Base-by-base conservation (phyloP, 2,329 filamentous ascomycete genomes). In the Daldinia sp. region DNA sequence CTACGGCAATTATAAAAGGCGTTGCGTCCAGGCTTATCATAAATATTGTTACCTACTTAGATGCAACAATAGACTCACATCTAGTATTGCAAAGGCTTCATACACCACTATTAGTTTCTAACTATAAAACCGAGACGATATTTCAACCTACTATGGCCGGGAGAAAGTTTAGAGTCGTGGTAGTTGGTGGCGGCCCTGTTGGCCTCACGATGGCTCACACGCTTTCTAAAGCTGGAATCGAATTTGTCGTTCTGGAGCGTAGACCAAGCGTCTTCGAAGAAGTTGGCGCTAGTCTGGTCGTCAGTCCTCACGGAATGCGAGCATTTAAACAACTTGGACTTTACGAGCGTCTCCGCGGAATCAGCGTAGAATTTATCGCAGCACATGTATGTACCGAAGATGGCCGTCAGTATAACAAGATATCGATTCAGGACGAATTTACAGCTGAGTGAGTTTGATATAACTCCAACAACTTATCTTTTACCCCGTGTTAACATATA, bases 191-290 rank as follows among this genome's bases (percentile, higher is more conserved):
- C 34, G 75, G 75, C 6, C 72, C 72, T 2, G 71, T 71, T 7
- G 75, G 75, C 2, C 63, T 76, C 5, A 68, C 68, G 3, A 59
- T 72, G 4, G 75, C 74, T n/a, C 71, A 75, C 55, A 61, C 69
- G 2, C 68, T 76, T 27, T 70, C 70, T 13, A 68, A 70, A 57
- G 73, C 72, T 6, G 68, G 66, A 11, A 75, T 81, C 32, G 75
- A 80, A 54, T 81, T 77, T 9, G 66, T 78, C 37, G 54, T 81
- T 6, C 75, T 81, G 1, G 79, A 81, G 52, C 30, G 58, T 15
- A 59, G 61, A 25, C 48, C 51, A 1, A 32, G 32, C 2, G 48
- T 70, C 34, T 43, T 49, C 8, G 59, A 61, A 34, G 66, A 69
- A 10, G 39, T 30, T 13, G 68, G 67, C 9, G 65, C 68, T 4